Evolutionary conservation across 441 rosid genomes (phyloP), one percentile per base, ranked within the genome.

Genomic region (Lepidium campestre): DNA sequence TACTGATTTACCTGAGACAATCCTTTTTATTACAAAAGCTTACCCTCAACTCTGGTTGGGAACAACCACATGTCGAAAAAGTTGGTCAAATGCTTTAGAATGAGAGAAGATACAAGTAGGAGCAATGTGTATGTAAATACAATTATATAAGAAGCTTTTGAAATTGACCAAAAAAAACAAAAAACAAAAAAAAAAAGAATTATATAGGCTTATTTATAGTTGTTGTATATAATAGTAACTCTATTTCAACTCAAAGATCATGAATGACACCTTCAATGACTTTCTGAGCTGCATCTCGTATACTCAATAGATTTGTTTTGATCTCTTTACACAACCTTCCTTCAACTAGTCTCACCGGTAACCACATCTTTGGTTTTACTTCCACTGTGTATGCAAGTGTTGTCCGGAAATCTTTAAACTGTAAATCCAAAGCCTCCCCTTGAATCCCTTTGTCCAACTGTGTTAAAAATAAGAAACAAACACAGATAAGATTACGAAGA

Each of bases 311-410:
- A 67, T 90, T 90, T 9, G 79, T 78, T 61, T 79, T 83, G n/a
- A 93, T 83, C 83, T 86, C 93, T 34, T 57, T 83, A 58, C 88
- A 78, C 29, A 93, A 79, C 60, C 91, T 86, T 48, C 96, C 93
- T 83, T 93, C 93, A 19, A 93, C 77, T 14, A 93, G 79, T 19
- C 75, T 71, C 59, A 87, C 86, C 0, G 95, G 97, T 70, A 93
- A 74, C 95, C 96, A 87, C 34, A 80, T 44, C 75, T 90, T 90
- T 5, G 96, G 97, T 70, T 80, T 84, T 19, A 85, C 87, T 58
- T 90, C 89, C 6, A 89, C 85, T 1, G 67, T 40, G 70, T 86
- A 89, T 0, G 82, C 73, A 59, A 90, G 95, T 37, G 83, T 81
- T 0, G 97, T 81, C 45, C 39, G 79, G 48, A 75, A 82, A 54